Evolutionary conservation across 2,329 filamentous ascomycete genomes (phyloP).

Genomic region (Aspergillus pseudotamarii): DNA sequence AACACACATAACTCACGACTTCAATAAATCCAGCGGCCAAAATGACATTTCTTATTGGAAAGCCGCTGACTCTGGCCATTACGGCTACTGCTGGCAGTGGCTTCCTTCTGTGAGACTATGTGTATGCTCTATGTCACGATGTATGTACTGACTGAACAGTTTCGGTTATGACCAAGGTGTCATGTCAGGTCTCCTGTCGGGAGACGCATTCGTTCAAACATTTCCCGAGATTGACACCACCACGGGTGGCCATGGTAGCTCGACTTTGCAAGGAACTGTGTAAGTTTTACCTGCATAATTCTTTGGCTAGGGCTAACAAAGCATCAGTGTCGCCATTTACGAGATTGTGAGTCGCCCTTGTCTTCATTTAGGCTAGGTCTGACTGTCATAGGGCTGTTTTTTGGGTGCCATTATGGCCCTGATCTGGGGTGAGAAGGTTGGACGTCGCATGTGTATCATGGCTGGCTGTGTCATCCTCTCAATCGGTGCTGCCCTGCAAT

Average conservation of each 20-base stretch:
- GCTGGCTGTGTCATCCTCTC: conserved; percentile 41
- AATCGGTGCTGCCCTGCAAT: conserved; percentile 34
- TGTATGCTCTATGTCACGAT: conserved; percentile 13
- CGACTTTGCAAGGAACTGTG: conserved; percentile 50
- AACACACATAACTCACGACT: neutral
- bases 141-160: conserved; percentile 14
- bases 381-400: conserved; percentile 55
- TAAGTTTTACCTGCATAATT: conserved; percentile 14
- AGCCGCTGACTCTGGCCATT: conserved; percentile 46
- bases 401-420: conserved; percentile 54
- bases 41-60: conserved; percentile 32
- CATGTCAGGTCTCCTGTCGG: conserved; percentile 38
- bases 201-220: conserved; percentile 28
- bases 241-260: conserved; percentile 37
- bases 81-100: conserved; percentile 47
- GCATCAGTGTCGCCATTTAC: conserved; percentile 46
- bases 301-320: neutral
- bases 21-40: neutral
- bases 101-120: conserved; percentile 41
- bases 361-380: neutral
- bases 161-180: conserved; percentile 45
- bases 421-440: conserved; percentile 50
- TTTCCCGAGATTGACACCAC: conserved; percentile 38
- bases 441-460: conserved; percentile 52
- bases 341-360: conserved; percentile 34